phyloP scores from a whole-genome alignment of 176 grass and related monocot species.

The Melocanna baccifera region DNA sequence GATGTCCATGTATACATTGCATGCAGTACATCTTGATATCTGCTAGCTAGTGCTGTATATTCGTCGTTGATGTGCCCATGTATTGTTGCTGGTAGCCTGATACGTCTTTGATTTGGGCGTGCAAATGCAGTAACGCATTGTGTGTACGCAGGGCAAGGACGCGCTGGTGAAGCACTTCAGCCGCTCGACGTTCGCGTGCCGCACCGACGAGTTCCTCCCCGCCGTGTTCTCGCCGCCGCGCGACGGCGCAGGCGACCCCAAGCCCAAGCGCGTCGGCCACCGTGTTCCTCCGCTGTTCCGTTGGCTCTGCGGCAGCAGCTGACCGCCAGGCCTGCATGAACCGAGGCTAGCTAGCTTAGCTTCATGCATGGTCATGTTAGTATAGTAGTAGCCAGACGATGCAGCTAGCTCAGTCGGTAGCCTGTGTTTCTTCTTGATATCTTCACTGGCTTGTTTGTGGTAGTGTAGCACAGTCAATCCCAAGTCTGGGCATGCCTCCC shows the following conservation, averaged over 20 bases:
- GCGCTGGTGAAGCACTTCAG: constrained; percentile 34
- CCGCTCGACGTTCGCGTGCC: constrained; percentile 33
- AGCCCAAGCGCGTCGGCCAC: not conserved
- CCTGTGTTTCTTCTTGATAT: not conserved
- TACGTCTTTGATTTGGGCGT: too few relatives aligned
- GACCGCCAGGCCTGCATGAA: not conserved
- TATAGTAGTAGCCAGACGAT: not conserved
- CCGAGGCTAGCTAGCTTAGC: not conserved
- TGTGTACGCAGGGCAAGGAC: constrained; percentile 35
- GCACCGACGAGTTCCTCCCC: constrained; percentile 47
- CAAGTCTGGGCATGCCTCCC: constrained; percentile 4
- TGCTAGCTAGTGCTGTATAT: too few relatives aligned
- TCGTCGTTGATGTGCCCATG: too few relatives aligned
- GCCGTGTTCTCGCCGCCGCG: constrained; percentile 53
- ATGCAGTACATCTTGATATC: too few relatives aligned
- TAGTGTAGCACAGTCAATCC: not conserved
- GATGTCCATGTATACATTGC: too few relatives aligned
- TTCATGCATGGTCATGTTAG: not conserved
- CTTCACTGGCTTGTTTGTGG: not conserved
- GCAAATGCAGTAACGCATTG: too few relatives aligned
- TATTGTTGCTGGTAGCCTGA: too few relatives aligned
- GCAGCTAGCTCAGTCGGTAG: not conserved
- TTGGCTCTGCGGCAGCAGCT: not conserved
- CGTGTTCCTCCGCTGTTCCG: not conserved
- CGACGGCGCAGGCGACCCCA: constrained; percentile 32